Conservation (phyloP, 257 asterid species). For the Leptodermis oblonga region DNA sequence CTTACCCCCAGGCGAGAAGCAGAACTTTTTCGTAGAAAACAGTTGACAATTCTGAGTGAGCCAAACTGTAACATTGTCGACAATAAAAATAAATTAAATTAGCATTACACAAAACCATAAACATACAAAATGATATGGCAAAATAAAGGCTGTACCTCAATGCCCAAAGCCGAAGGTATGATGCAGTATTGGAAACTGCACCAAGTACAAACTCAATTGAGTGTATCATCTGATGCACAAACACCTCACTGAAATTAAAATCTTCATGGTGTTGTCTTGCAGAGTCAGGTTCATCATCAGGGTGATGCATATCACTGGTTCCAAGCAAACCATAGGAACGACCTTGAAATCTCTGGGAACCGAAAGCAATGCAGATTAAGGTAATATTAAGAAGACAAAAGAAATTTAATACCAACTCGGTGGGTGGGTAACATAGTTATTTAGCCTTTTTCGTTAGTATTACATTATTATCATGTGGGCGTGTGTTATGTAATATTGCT, state of each 20-base stretch:
- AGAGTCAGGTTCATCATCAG: conserved; percentile 65
- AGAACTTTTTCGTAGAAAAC: conserved; percentile 92
- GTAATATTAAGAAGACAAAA: conserved; percentile 7
- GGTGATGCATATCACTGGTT: conserved; percentile 57
- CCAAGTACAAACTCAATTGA: conserved; percentile 91
- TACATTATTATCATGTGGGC: neutral
- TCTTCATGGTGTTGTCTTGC: conserved; percentile 65
- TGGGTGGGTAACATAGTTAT: neutral
- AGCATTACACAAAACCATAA: neutral
- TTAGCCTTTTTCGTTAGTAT: neutral
- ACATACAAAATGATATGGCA: neutral
- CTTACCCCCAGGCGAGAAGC: conserved; percentile 93
- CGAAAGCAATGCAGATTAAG: conserved; percentile 13
- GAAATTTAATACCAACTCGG: neutral
- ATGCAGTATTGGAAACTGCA: conserved; percentile 94
- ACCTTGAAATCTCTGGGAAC: conserved; percentile 82
- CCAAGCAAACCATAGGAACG: conserved; percentile 69
- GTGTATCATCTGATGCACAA: conserved; percentile 98
- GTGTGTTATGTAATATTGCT: neutral
- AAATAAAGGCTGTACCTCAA: conserved; percentile 50
- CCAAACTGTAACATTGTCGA: conserved; percentile 54
- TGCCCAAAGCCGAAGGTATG: conserved; percentile 95
- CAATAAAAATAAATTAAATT: conserved; percentile 4
- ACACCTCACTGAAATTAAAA: conserved; percentile 80
- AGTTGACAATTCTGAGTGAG: conserved; percentile 88